Conservation (phyloP, 2,329 filamentous ascomycete species). For the Rutstroemia sp. region DNA sequence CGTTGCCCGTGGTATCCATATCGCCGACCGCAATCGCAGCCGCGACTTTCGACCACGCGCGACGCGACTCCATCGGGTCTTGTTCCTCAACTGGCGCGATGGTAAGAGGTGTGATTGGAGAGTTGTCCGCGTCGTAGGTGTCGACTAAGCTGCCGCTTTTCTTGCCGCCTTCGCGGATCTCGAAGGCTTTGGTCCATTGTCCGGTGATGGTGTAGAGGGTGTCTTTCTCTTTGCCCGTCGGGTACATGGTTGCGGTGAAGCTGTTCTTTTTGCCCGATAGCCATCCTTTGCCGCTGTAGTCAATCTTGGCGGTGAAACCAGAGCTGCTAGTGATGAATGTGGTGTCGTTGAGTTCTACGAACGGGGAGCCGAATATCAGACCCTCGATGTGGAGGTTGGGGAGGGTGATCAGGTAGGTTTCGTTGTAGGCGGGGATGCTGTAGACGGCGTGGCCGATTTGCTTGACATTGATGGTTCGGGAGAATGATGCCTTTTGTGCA, state of each 20-base stretch:
- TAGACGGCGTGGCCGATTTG: slow-evolving; percentile 85
- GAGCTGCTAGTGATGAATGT: slow-evolving; percentile 82
- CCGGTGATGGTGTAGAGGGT: slow-evolving; percentile 76
- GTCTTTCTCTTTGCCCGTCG: slow-evolving; percentile 63
- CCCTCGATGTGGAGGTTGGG: slow-evolving; percentile 91
- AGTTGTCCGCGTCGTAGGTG: slow-evolving; percentile 51
- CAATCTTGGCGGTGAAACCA: slow-evolving; percentile 82
- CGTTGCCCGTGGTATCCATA: slow-evolving; percentile 68
- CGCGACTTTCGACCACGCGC: slow-evolving; percentile 83
- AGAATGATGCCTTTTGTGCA: slow-evolving; percentile 92
- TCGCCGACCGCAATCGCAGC: slow-evolving; percentile 73
- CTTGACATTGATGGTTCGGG: slow-evolving; percentile 88
- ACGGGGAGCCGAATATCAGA: slow-evolving; percentile 77
- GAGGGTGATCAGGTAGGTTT: slow-evolving; percentile 81
- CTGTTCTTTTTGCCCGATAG: slow-evolving; percentile 92
- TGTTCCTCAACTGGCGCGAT: slow-evolving; percentile 71
- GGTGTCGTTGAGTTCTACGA: slow-evolving; percentile 80
- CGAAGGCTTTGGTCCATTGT: slow-evolving; percentile 82
- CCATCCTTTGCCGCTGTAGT: slow-evolving; percentile 93
- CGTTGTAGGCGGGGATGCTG: slow-evolving; percentile 52
- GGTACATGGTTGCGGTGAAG: slow-evolving; percentile 69
- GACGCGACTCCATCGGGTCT: slow-evolving; percentile 78
- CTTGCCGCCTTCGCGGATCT: slow-evolving; percentile 61
- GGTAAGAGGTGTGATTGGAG: slow-evolving; percentile 57
- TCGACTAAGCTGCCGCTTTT: slow-evolving; percentile 48